Conservation (phyloP, 2,329 filamentous ascomycete genomes). For the Monosporascus sp. region DNA sequence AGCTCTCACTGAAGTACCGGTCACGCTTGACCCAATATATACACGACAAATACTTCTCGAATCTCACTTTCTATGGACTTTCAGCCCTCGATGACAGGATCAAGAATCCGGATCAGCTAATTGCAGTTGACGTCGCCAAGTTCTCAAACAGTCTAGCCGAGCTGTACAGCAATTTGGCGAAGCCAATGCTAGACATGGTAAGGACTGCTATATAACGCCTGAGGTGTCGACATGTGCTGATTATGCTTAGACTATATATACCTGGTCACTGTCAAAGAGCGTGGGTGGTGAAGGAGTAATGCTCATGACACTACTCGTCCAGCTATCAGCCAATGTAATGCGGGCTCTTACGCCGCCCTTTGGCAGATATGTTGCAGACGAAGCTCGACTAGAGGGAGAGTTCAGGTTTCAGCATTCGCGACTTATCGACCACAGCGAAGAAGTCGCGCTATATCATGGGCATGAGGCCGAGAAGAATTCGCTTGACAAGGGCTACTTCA, state of each 20-base stretch:
- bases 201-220: constrained; percentile 7
- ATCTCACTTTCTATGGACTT: constrained; percentile 96
- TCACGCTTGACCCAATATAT: constrained; percentile 91
- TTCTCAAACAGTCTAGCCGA: constrained; percentile 95
- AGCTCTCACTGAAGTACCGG: constrained; percentile 86
- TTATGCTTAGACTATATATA: constrained; percentile 68
- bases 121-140: constrained; percentile 92
- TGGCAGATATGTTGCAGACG: constrained; percentile 94
- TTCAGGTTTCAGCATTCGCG: constrained; percentile 94
- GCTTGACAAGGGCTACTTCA: constrained; percentile 97
- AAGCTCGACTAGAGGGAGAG: constrained; percentile 89
- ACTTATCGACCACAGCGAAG: constrained; percentile 92
- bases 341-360: constrained; percentile 91
- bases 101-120: constrained; percentile 96
- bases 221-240: constrained; percentile 14
- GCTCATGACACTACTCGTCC: constrained; percentile 90
- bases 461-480: constrained; percentile 95
- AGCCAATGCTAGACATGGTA: constrained; percentile 89
- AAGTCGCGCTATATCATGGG: constrained; percentile 86
- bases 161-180: constrained; percentile 92
- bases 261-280: constrained; percentile 84
- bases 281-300: constrained; percentile 96
- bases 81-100: constrained; percentile 94
- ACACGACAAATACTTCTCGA: constrained; percentile 92
- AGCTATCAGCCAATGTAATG: constrained; percentile 90